Evolutionary conservation across 2,329 filamentous ascomycete species (phyloP), one percentile per base, ranked within the genome.

Genomic region (Fusarium tuaranense): DNA sequence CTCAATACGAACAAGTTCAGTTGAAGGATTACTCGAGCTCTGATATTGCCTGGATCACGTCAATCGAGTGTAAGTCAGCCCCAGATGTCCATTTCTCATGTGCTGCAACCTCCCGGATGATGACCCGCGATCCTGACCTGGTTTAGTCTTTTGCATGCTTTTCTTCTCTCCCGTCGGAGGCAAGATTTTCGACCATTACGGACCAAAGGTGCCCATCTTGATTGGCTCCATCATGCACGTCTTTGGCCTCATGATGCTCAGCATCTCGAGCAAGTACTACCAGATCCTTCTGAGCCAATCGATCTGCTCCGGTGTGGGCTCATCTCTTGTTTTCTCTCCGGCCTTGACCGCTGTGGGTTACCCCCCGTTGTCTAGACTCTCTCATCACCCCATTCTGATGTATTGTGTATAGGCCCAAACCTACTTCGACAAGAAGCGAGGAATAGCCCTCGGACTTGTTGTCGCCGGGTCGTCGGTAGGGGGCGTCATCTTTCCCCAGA

Each of bases 161-260:
- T 80, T 86, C 65, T 71, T 73, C 34, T 71, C 68, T 3, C 72
- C 74, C 18, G 53, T 75, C 5, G 81, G 80, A 69, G 73, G 80
- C 72, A 70, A 66, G 61, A 71, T 91, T 3, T 92, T 88, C 74
- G 91, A 93, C 75, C 87, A 85, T 71, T 87, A 89, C 71, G 91
- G 91, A 0, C 89, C 90, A 1, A 85, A 86, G 38, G 84, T 83
- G 44, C 79, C 92, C 4, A 78, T 90, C 4, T 32, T 88, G 2
- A 75, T 81, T 38, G 88, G 88, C 13, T 85, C 85, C 4, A 81
- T 89, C 69, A 78, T 89, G 69, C 86, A 89, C 73, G 84, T 91
- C 25, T 86, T 91, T 51, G 86, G 87, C 9, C 78, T 91, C 18
- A 91, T 92, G 88, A 90, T 91, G 88, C 84, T 87, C 1, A 86